Evolutionary conservation across 805 yeast genomes (phyloP), one percentile per base, ranked within the genome.

Genomic region (Pichia ethanolica): DNA sequence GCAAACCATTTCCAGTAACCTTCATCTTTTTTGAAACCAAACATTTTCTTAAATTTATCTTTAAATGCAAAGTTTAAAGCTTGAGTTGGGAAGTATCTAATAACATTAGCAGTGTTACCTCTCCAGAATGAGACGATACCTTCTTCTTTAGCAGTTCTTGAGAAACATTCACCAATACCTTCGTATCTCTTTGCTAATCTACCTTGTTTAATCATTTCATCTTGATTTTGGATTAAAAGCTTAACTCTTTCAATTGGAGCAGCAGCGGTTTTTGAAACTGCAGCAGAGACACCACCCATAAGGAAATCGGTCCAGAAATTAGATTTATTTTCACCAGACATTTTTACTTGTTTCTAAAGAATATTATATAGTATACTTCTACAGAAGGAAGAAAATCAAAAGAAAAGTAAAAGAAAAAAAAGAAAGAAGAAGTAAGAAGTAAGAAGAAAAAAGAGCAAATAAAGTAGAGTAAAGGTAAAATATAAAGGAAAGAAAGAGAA

Each of bases 231-330:
- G 72, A 89, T 88, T 74, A 89, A 82, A 66, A 89, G 80, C 81
- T 89, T 89, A 71, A 89, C 96, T 80, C 97, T 85, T 67, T 91
- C 99, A 66, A 91, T 82, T 5, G 99, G 99, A n/a, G 97, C 87
- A 12, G 91, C 97, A 5, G 86, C 97, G 59, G 97, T 89, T 83
- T 89, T 89, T 63, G 96, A 86, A 77, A 89, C 90, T 68, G 97
- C 97, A 77, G 97, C 97, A 77, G 97, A 89, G 64, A 89, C 95
- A 89, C 97, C 97, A 77, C 97, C 97, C 97, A 90, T 89, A 75
- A 87, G 67, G 81, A 87, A 87, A 71, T 82, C 86, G 67, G 76
- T 65, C 63, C 73, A 64, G 71, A 79, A 79, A 62, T 71, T 68
- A 54, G 82, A 71, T 49, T 47, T 49, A 56, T 66, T 66, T 56